These are phyloP conservation scores for Thermothelomyces thermophilus DNA, from an alignment of 2,329 filamentous ascomycete species.

Conservation along the genomic window DNA sequence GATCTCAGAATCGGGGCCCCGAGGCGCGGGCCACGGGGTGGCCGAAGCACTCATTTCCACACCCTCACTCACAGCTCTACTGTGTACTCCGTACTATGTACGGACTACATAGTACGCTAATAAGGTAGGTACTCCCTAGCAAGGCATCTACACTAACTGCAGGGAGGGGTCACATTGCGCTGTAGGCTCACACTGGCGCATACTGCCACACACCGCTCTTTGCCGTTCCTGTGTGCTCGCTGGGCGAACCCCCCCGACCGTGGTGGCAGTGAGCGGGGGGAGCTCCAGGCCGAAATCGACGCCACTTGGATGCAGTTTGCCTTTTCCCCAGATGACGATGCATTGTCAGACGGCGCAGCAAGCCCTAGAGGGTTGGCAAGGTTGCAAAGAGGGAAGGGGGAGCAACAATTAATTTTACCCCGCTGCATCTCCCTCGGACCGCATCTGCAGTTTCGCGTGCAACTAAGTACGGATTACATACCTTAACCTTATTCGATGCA, in stretches of 20 bases:
- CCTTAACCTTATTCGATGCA: too few species aligned
- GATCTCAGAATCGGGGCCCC: not conserved
- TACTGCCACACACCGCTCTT: slow-evolving; percentile 15
- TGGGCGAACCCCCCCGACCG: too few species aligned
- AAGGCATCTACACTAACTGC: too few species aligned
- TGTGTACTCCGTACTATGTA: too few species aligned
- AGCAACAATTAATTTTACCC: too few species aligned
- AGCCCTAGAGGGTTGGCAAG: not conserved
- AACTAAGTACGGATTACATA: too few species aligned
- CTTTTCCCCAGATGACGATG: slow-evolving; percentile 5
- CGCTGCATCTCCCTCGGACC: too few species aligned
- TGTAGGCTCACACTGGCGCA: not conserved
- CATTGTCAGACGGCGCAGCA: not conserved
- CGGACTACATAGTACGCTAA: too few species aligned
- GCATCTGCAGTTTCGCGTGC: too few species aligned
- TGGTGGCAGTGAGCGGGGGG: not conserved
- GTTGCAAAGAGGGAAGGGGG: too few species aligned
- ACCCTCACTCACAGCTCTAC: too few species aligned
- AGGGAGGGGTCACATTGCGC: not conserved
- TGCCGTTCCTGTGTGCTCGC: not conserved
- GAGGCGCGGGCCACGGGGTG: slow-evolving; percentile 3
- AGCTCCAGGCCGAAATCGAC: not conserved
- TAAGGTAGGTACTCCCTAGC: too few species aligned
- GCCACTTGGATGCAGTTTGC: slow-evolving; percentile 2
- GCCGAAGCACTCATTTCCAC: not conserved